Evolutionary conservation across 1,284 basidiomycete genomes (phyloP).

Genomic region (Tilletia caries): DNA sequence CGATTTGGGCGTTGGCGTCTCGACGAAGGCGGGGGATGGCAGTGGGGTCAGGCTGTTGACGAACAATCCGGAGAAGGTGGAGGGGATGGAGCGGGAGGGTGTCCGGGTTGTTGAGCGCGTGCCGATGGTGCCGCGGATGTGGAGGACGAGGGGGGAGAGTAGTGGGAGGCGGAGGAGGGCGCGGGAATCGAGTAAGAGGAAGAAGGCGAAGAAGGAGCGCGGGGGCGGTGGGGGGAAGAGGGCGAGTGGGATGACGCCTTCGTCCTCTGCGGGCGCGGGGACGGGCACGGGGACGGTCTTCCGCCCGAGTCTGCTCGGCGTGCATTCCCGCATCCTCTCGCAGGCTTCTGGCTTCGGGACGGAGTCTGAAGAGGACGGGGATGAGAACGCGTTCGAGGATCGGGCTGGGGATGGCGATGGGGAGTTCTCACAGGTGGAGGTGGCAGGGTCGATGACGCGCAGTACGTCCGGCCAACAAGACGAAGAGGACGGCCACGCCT

Average conservation of each 20-base stretch:
- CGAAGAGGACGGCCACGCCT: no score
- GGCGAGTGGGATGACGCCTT: not conserved
- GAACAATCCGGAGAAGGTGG: conserved; percentile 96
- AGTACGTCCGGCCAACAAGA: no score
- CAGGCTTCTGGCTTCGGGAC: not conserved
- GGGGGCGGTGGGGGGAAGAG: conserved; percentile 6
- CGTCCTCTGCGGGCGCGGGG: no score
- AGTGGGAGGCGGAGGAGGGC: conserved; percentile 18
- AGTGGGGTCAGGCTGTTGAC: conserved; percentile 72
- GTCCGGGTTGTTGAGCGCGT: conserved; percentile 78
- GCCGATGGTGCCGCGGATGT: conserved; percentile 88
- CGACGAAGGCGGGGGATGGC: conserved; percentile 54
- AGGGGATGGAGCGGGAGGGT: conserved; percentile 78
- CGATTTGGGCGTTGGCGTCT: conserved; percentile 73
- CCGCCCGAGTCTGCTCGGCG: conserved; percentile 6
- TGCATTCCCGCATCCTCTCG: not conserved
- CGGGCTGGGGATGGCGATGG: not conserved
- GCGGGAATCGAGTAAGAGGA: conserved; percentile 10
- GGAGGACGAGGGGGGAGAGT: conserved; percentile 58
- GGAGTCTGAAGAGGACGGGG: not conserved
- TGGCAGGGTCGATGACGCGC: no score
- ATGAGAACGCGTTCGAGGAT: not conserved
- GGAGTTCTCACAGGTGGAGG: conserved; percentile 8
- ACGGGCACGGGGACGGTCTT: no score
- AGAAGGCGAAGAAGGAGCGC: conserved; percentile 12